Conservation (phyloP, 768 basidiomycete genomes). For the Gloeostereum incarnatum region DNA sequence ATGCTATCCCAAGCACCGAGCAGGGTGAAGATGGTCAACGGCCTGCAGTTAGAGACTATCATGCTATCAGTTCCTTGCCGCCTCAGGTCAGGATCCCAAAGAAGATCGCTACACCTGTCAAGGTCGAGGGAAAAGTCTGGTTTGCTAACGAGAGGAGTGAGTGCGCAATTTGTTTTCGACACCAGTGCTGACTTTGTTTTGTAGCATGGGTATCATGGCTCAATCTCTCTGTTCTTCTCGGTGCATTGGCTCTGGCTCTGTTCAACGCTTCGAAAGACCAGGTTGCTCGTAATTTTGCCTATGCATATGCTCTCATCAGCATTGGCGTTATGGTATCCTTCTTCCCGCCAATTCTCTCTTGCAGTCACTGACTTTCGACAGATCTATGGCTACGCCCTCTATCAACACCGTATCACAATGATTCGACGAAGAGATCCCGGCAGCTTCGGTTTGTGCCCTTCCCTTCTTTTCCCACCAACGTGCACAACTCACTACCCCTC, state of each 20-base stretch:
- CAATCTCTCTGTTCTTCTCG: slow-evolving; percentile 75
- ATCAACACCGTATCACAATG: slow-evolving; percentile 84
- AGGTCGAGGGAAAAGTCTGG: slow-evolving; percentile 95
- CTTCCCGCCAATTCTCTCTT: background rate
- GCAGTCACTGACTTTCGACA: slow-evolving; percentile 15
- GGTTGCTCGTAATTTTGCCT: slow-evolving; percentile 70
- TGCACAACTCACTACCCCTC: background rate
- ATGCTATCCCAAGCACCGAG: slow-evolving; percentile 59
- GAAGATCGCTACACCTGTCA: slow-evolving; percentile 74
- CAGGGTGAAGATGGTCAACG: slow-evolving; percentile 40
- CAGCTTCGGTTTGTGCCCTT: slow-evolving; percentile 60
- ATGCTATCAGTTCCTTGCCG: slow-evolving; percentile 58
- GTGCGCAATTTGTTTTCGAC: slow-evolving; percentile 13
- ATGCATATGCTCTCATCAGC: slow-evolving; percentile 75
- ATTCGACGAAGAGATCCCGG: slow-evolving; percentile 86
- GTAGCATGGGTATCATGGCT: slow-evolving; percentile 92
- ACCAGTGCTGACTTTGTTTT: background rate
- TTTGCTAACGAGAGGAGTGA: slow-evolving; percentile 92
- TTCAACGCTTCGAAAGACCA: slow-evolving; percentile 79
- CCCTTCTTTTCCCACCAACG: background rate
- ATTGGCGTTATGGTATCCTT: slow-evolving; percentile 48
- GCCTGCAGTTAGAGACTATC: slow-evolving; percentile 65
- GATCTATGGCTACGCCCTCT: slow-evolving; percentile 81
- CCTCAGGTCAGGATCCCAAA: slow-evolving; percentile 67
- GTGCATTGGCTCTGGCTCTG: slow-evolving; percentile 76